Evolutionary conservation across 371 early-diverging fungal genomes (phyloP).

Genomic region (Mortierella sp.): DNA sequence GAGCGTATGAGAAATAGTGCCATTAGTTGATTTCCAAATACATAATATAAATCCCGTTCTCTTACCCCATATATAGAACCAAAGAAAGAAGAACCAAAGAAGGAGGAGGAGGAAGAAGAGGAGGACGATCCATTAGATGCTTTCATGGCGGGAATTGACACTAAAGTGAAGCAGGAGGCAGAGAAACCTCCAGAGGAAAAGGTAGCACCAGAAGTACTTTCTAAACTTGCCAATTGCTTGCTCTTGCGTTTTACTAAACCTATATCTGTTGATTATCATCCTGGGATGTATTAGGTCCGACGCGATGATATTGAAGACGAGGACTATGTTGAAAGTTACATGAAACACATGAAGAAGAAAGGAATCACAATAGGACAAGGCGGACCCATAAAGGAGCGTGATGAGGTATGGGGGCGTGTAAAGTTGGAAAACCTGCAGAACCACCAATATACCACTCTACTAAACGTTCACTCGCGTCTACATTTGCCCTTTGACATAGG

Average conservation of each 20-base stretch:
- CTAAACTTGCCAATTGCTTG: background rate
- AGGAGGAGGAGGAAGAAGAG: conserved; percentile 60
- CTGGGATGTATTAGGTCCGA: conserved; percentile 49
- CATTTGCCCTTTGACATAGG: conserved; percentile 46
- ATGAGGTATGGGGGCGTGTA: conserved; percentile 58
- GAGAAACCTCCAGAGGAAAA: conserved; percentile 62
- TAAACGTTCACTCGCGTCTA: background rate
- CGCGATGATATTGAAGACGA: conserved; percentile 85
- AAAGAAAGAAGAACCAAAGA: background rate
- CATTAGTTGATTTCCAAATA: background rate
- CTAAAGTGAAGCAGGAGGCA: conserved; percentile 67
- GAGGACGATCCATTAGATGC: conserved; percentile 91
- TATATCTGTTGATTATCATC: too few species aligned
- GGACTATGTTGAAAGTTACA: conserved; percentile 83
- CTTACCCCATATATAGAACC: conserved; percentile 1
- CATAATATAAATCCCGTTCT: background rate
- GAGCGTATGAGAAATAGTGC: background rate
- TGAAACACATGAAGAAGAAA: conserved; percentile 82
- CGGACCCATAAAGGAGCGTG: conserved; percentile 58
- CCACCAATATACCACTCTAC: background rate
- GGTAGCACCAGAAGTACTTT: conserved; percentile 12
- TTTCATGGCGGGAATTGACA: conserved; percentile 87
- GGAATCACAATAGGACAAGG: conserved; percentile 74
- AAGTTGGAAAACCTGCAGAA: background rate
- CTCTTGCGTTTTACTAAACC: background rate